Conservation (phyloP, 2,329 filamentous ascomycete species). For the Karstenula rhodostoma region DNA sequence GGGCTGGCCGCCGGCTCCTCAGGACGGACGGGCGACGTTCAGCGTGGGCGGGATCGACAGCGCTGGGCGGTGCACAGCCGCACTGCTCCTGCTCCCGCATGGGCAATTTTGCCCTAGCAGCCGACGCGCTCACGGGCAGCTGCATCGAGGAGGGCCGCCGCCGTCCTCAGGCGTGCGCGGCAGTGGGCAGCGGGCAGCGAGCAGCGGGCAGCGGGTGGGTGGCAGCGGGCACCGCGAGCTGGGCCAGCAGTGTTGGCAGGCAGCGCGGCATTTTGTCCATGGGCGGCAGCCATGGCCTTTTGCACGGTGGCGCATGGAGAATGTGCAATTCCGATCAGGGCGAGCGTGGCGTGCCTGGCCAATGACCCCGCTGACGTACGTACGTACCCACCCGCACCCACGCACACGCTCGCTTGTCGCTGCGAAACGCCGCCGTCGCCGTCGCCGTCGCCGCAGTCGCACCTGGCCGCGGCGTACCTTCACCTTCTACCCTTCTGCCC, state of each 20-base stretch:
- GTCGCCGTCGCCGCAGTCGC: neutral
- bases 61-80: slow-evolving; percentile 7
- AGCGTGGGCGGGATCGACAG: slow-evolving; percentile 29
- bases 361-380: neutral
- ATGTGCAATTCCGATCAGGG: neutral
- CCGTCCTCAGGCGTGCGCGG: neutral
- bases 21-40: slow-evolving; percentile 1
- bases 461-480: neutral
- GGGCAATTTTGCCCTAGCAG: slow-evolving; percentile 20
- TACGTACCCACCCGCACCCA: too few relatives aligned
- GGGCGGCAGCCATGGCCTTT: neutral
- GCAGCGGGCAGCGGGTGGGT: neutral
- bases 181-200: neutral
- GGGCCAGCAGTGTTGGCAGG: too few relatives aligned
- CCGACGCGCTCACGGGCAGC: slow-evolving; percentile 3
- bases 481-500: neutral
- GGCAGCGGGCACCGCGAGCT: neutral
- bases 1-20: slow-evolving; percentile 30
- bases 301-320: neutral
- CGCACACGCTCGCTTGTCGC: too few relatives aligned
- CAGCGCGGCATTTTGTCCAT: neutral
- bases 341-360: neutral
- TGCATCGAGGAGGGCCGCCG: too few relatives aligned
- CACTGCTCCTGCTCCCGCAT: slow-evolving; percentile 15
- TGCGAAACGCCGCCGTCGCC: neutral